Evolutionary conservation across 306 rosid species (phyloP).

Genomic region (Rosa chinensis): DNA sequence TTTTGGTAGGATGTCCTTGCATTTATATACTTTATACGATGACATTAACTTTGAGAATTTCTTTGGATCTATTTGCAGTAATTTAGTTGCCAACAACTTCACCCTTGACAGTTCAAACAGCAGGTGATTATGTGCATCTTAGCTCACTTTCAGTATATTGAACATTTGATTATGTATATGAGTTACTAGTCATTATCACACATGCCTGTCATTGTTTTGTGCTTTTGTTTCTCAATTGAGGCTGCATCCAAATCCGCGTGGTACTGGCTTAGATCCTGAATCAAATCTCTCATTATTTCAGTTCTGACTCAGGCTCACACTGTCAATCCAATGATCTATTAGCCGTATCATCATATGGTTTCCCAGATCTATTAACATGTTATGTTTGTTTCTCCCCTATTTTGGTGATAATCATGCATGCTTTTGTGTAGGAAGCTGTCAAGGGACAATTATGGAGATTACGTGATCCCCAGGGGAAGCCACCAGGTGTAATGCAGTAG

Average conservation of each 20-base stretch:
- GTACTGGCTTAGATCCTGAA: neutral
- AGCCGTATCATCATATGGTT: too few species aligned
- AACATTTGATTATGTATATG: neutral
- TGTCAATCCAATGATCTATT: too few species aligned
- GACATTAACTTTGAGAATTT: conserved; percentile 24
- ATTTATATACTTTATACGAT: neutral
- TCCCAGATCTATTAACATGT: too few species aligned
- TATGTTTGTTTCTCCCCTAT: too few species aligned
- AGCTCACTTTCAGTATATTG: conserved; percentile 7
- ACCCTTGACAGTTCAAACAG: conserved; percentile 42
- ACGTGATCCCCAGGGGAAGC: too few species aligned
- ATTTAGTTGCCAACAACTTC: conserved; percentile 77
- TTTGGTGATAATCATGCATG: too few species aligned
- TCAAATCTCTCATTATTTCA: neutral
- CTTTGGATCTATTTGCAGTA: conserved; percentile 49
- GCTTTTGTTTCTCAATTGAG: neutral
- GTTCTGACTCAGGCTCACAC: neutral
- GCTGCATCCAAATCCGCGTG: neutral
- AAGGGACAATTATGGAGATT: too few species aligned
- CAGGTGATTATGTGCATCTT: conserved; percentile 46
- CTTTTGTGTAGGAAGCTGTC: too few species aligned
- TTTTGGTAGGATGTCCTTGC: neutral
- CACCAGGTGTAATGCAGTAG: too few species aligned
- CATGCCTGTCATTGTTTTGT: neutral
- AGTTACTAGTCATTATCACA: neutral